Base-by-base conservation (phyloP, 176 grass and related monocot species). In the Paspalum vaginatum region DNA sequence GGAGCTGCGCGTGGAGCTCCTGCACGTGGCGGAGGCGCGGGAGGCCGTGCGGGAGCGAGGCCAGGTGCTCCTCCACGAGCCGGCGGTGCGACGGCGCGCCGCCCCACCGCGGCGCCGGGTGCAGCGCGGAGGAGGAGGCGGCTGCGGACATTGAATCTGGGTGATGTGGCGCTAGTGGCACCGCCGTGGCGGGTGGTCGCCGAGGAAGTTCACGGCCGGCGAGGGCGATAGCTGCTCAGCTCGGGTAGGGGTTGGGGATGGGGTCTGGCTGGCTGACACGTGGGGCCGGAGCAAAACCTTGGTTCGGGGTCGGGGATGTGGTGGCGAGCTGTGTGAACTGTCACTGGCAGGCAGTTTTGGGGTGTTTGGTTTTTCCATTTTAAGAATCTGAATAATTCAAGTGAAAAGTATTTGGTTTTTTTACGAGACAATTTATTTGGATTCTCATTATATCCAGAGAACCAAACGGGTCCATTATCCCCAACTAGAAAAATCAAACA, bases 1-100 rank as follows among this genome's bases (percentile, higher is more conserved):
- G 76, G 70, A 92, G 38, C 72, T 92, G 93, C 42, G 89, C 93
- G 66, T 95, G 93, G 74, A 95, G 85, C 72, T 92, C 83, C 68
- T 79, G 77, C 60, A 95, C 37, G 81, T 71, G 66, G 74, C 43
- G 43, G 65, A 86, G 64, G 38, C 70, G 61, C 58, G 75, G 78
- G 72, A 88, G 85, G 56, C 76, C 86, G 76, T 81, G 86, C 60
- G 84, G 86, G 37, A 91, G 85, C 17, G 85, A 85, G 76, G 77
- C 79, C 79, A 91, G 76, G 71, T 89, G 89, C 65, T 83, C 75
- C 80, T 94, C 92, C 59, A 89, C 61, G 52, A 80, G 83, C 42
- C 83, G 71, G 46, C 92, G 92, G 72, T 83, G 79, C 49, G 89
- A 94, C 61, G 79, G 87, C 80, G 65, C 82, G 56, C 72, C 82